Evolutionary conservation across 2,329 filamentous ascomycete genomes (phyloP).

Genomic region (Exophiala bonariae): DNA sequence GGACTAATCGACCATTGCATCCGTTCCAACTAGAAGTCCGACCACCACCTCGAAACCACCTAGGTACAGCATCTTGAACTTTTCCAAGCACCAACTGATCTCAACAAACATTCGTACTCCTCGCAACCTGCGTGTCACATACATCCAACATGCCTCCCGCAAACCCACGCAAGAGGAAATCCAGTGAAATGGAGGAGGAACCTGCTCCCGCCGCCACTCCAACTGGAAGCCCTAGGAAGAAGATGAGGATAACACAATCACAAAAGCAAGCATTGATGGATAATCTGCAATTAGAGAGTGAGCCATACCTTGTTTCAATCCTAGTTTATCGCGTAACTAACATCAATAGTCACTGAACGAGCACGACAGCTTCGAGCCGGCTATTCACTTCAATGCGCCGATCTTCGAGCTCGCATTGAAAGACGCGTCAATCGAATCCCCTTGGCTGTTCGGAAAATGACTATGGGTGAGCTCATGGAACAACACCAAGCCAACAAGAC

Average conservation of each 20-base stretch:
- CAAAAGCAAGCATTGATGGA: conserved; percentile 88
- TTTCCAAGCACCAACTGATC: too few species aligned
- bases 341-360: conserved; percentile 72
- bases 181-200: conserved; percentile 35
- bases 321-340: conserved; percentile 1
- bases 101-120: too few species aligned
- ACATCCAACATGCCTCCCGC: conserved; percentile 37
- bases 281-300: conserved; percentile 86
- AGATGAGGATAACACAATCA: conserved; percentile 59
- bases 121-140: too few species aligned
- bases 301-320: conserved; percentile 31
- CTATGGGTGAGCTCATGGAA: conserved; percentile 70
- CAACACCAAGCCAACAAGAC: conserved; percentile 48
- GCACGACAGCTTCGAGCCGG: conserved; percentile 84
- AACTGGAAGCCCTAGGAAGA: conserved; percentile 62
- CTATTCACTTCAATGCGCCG: conserved; percentile 84
- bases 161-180: conserved; percentile 40
- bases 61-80: too few species aligned
- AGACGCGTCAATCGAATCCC: conserved; percentile 93
- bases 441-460: conserved; percentile 71
- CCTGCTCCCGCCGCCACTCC: conserved; percentile 49
- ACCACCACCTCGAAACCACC: too few species aligned
- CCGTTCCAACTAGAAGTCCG: too few species aligned
- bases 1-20: too few species aligned
- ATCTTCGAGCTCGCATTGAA: conserved; percentile 81